phyloP scores from a whole-genome alignment of 1,284 basidiomycete species.

The Puccinia horiana region DNA sequence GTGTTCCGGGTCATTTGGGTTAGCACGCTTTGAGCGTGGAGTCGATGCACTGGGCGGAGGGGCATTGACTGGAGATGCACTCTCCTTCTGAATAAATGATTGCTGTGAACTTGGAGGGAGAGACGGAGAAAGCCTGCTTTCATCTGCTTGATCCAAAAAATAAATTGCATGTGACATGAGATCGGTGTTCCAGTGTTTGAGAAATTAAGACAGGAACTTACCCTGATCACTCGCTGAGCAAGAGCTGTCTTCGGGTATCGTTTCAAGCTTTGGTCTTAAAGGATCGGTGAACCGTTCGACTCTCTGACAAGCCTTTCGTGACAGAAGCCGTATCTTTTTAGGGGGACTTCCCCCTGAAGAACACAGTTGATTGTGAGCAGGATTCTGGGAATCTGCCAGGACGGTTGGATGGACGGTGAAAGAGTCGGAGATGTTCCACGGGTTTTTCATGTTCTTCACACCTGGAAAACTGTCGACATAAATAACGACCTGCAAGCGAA shows the following conservation, averaged over 20 bases:
- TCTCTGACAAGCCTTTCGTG: not conserved
- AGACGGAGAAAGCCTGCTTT: not conserved
- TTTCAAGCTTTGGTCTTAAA: constrained; percentile 6
- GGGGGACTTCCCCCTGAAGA: not conserved
- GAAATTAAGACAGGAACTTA: not conserved
- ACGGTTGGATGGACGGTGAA: not conserved
- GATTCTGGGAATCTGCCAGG: not conserved
- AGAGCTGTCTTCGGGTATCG: not conserved
- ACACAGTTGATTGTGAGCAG: not conserved
- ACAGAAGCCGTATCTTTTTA: not conserved
- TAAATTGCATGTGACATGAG: not conserved
- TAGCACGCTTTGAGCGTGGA: not conserved
- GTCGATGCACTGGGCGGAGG: not conserved
- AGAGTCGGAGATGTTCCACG: not conserved
- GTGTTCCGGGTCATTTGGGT: not conserved
- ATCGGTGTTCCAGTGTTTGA: not conserved
- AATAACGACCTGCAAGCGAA: not conserved
- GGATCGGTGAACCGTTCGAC: not conserved
- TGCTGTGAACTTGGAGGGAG: not conserved
- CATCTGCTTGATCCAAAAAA: not conserved
- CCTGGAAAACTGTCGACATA: constrained; percentile 17
- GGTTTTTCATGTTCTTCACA: not conserved
- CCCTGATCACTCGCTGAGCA: not conserved
- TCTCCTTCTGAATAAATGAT: not conserved
- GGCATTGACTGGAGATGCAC: no score